phyloP scores from a whole-genome alignment of 2,329 filamentous ascomycete species.

The Incumbomyces lentus region DNA sequence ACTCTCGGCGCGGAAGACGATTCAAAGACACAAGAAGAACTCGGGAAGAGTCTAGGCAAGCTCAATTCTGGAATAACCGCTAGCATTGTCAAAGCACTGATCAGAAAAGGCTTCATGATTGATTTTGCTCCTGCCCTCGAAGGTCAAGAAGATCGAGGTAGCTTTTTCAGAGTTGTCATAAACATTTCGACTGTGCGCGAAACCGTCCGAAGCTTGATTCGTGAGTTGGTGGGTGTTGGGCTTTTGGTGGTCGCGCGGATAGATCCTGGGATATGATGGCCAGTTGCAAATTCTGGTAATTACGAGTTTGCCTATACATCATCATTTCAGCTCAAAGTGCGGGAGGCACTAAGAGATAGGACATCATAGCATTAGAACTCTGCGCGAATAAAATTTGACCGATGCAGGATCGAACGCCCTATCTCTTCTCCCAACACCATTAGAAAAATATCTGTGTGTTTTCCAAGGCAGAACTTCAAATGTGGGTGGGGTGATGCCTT shows the following conservation, averaged over 20 bases:
- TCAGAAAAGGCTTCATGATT: slow-evolving; percentile 57
- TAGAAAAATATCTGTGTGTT: no score
- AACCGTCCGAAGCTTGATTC: slow-evolving; percentile 53
- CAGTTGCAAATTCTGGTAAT: not conserved
- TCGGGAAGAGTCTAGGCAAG: slow-evolving; percentile 20
- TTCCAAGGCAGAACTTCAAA: no score
- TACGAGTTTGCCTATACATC: no score
- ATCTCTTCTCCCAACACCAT: no score
- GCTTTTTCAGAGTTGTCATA: slow-evolving; percentile 59
- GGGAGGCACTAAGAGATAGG: no score
- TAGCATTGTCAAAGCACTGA: slow-evolving; percentile 43
- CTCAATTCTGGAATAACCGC: slow-evolving; percentile 48
- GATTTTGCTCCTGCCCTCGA: slow-evolving; percentile 47
- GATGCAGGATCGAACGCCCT: no score
- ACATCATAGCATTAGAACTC: not conserved
- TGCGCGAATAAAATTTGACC: no score
- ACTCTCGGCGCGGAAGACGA: not conserved
- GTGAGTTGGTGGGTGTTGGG: not conserved
- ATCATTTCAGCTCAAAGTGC: no score
- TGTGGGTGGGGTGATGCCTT: no score
- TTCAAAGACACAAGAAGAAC: not conserved
- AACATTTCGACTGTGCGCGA: slow-evolving; percentile 50
- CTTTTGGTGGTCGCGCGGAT: not conserved
- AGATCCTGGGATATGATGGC: not conserved
- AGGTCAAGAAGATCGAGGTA: slow-evolving; percentile 17